phyloP scores from a whole-genome alignment of 192 early-diverging fungal species.

The Podila epigama region DNA sequence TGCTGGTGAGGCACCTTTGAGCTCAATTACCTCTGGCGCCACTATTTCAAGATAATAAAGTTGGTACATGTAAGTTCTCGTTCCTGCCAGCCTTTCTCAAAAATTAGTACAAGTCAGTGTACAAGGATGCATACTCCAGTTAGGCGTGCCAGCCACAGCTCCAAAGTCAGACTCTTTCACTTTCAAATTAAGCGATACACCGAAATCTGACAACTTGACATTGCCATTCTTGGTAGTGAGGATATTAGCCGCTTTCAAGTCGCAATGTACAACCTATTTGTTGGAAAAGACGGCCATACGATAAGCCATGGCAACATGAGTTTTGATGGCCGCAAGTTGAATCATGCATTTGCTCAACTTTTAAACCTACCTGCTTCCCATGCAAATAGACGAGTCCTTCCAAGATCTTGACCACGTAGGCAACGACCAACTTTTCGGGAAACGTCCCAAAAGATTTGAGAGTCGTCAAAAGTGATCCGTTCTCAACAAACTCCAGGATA shows the following conservation, averaged over 20 bases:
- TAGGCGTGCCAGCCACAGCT: slow-evolving; percentile 81
- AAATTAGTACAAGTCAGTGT: not conserved
- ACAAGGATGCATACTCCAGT: slow-evolving; percentile 67
- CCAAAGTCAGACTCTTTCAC: slow-evolving; percentile 71
- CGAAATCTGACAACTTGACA: slow-evolving; percentile 97
- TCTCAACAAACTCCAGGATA: slow-evolving; percentile 90
- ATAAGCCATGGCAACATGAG: not conserved
- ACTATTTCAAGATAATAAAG: slow-evolving; percentile 32
- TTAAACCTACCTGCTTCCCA: slow-evolving; percentile 68
- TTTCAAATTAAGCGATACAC: slow-evolving; percentile 88
- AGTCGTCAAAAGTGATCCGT: slow-evolving; percentile 89
- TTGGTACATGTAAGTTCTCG: too few relatives aligned
- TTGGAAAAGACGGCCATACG: too few relatives aligned
- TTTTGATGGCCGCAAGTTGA: too few relatives aligned
- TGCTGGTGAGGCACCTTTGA: slow-evolving; percentile 84
- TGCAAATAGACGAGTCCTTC: slow-evolving; percentile 92
- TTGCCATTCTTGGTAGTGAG: slow-evolving; percentile 95
- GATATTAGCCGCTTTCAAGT: slow-evolving; percentile 97
- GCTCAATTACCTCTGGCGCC: slow-evolving; percentile 92
- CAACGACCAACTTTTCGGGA: slow-evolving; percentile 86
- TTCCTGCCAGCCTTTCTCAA: too few relatives aligned
- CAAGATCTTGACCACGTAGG: slow-evolving; percentile 89
- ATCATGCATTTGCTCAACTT: too few relatives aligned
- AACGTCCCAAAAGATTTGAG: slow-evolving; percentile 90
- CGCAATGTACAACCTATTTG: slow-evolving; percentile 84